Conservation (phyloP, 768 basidiomycete species). For the Epithele typhae region DNA sequence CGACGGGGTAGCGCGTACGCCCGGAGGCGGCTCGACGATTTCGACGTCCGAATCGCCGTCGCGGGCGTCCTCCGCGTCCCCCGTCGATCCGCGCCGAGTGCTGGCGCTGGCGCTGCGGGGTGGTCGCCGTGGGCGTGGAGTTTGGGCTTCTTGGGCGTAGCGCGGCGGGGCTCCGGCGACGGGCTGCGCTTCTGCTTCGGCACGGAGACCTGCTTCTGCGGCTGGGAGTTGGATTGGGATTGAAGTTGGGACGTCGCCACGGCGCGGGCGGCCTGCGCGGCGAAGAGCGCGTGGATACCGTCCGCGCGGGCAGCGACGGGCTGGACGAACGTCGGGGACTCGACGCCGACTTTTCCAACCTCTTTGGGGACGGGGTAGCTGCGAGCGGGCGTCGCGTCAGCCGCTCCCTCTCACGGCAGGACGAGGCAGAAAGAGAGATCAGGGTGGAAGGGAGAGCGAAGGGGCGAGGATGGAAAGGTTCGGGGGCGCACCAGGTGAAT, state of each 20-base stretch:
- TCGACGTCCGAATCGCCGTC: constrained; percentile 17
- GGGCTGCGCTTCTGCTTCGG: not conserved
- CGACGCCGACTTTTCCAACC: constrained; percentile 84
- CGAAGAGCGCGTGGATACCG: constrained; percentile 82
- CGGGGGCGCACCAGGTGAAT: constrained; percentile 59
- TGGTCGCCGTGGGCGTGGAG: too few relatives aligned
- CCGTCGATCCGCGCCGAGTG: too few relatives aligned
- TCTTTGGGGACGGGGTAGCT: constrained; percentile 90
- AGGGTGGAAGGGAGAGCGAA: too few relatives aligned
- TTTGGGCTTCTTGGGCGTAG: too few relatives aligned
- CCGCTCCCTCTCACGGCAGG: too few relatives aligned
- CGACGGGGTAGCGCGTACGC: too few relatives aligned
- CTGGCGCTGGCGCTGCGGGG: too few relatives aligned
- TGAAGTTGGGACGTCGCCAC: not conserved
- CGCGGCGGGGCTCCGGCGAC: too few relatives aligned
- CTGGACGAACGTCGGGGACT: constrained; percentile 78
- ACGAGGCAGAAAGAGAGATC: too few relatives aligned
- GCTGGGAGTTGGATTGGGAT: constrained; percentile 17
- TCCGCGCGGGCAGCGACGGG: constrained; percentile 78
- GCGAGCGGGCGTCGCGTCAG: constrained; percentile 1
- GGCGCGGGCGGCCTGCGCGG: constrained; percentile 42
- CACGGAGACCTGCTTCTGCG: constrained; percentile 24
- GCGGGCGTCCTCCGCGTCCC: too few relatives aligned
- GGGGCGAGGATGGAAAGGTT: too few relatives aligned
- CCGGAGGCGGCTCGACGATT: constrained; percentile 11